Evolutionary conservation across 495 filamentous ascomycete species (phyloP), one percentile per base, ranked within the genome.

Genomic region (Podospora pseudoanserina): DNA sequence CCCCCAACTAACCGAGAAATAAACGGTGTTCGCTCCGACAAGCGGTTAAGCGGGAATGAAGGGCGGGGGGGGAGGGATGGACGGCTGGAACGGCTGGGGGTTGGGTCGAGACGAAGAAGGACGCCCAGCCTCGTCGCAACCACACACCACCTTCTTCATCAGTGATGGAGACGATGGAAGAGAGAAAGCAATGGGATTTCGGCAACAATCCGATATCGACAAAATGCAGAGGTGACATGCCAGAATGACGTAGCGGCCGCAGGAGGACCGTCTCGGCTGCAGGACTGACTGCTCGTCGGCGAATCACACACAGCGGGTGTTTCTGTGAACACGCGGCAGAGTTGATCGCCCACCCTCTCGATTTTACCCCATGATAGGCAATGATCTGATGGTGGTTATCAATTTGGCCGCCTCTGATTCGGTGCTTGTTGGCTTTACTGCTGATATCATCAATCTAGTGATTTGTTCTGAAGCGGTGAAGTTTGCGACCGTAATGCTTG

Each of bases 291-390:
- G 0, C 39, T 62, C 60, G 18, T 62, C 5, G 26, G 30, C 60
- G 30, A 62, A 62, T 62, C 60, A 26, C 55, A 18, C n/a, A 26
- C 5, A 23, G 55, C 55, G 15, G 55, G 55, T 58, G 55, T 58
- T 58, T 26, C 16, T 58, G 55, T 61, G 23, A 27, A 61, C 59
- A 62, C 30, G 60, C 60, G 60, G 60, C 60, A 62, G 30, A n/a
- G 27, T 20, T 19, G 30, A 28, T 1, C 26, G 23, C 60, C 30
- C 60, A 30, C 27, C 30, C 23, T 62, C 60, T 16, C 7, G 23
- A 13, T 62, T 27, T 20, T 59, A 15, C 13, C 56, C 56, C 60
- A 18, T 62, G 7, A 2, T 62, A 58, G 55, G 55, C 55, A 28
- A 62, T 62, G 60, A 30, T 62, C 30, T 26, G 30, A 28, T 28